phyloP scores from a whole-genome alignment of 768 basidiomycete genomes.

The Mrakia gelida region DNA sequence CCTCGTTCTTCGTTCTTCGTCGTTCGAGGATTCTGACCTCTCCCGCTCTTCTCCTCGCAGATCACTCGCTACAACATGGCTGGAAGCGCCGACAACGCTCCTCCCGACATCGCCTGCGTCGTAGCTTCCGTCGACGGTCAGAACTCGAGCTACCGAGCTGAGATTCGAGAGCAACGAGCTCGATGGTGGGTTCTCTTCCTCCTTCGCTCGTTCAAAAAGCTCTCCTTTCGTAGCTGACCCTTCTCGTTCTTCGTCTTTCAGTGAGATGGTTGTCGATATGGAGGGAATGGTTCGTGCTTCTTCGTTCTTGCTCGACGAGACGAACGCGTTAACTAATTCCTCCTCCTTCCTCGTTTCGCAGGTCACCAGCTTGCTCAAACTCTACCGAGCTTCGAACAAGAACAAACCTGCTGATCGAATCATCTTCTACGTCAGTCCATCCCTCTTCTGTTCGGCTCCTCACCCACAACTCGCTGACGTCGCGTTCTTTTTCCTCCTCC shows the following conservation, averaged over 20 bases:
- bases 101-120: conserved; percentile 43
- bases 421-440: conserved; percentile 39
- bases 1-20: no score
- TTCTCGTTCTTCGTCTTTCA: not conserved
- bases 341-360: not conserved
- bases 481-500: no score
- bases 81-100: conserved; percentile 34
- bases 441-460: not conserved
- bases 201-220: not conserved
- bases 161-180: conserved; percentile 42
- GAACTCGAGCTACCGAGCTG: conserved; percentile 32
- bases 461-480: not conserved
- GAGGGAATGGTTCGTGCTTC: conserved; percentile 36
- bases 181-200: conserved; percentile 36
- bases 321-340: not conserved
- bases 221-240: not conserved
- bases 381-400: conserved; percentile 39
- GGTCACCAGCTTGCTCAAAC: conserved; percentile 37
- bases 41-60: conserved; percentile 32
- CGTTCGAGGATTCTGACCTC: conserved; percentile 10
- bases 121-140: conserved; percentile 43
- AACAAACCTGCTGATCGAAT: conserved; percentile 38
- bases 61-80: conserved; percentile 34
- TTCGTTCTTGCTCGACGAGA: not conserved
- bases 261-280: conserved; percentile 43